Evolutionary conservation across 441 rosid genomes (phyloP).

Genomic region (Macaranga tanarius): DNA sequence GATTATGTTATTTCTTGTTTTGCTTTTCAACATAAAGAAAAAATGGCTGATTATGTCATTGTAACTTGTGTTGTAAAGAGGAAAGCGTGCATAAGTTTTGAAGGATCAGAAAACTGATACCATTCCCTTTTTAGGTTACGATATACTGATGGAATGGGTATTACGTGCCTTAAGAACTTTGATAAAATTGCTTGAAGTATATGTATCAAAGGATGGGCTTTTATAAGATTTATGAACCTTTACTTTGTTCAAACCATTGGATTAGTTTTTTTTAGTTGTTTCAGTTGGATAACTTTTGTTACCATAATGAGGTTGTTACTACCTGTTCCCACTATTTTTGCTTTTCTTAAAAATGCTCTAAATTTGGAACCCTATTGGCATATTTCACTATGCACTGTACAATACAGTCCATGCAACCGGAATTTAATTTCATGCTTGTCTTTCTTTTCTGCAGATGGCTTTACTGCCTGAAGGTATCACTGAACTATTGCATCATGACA

Average conservation of each 20-base stretch:
- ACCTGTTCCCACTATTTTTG: neutral
- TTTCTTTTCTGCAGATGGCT: conserved; percentile 71
- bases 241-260: neutral
- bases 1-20: neutral
- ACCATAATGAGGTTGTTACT: neutral
- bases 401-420: too few relatives aligned
- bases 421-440: conserved; percentile 27
- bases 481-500: conserved; percentile 84
- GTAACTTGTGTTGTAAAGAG: neutral
- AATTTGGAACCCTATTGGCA: conserved; percentile 14
- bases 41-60: neutral
- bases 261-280: neutral
- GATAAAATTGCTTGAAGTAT: neutral
- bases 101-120: neutral
- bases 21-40: neutral
- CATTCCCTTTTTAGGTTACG: neutral
- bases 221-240: neutral
- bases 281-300: neutral
- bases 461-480: conserved; percentile 93
- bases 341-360: neutral
- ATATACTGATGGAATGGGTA: neutral
- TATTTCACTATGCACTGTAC: neutral
- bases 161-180: neutral
- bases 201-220: neutral
- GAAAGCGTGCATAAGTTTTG: conserved; percentile 5